Evolutionary conservation across 306 rosid genomes (phyloP).

Genomic region (Vigna nakashimae): DNA sequence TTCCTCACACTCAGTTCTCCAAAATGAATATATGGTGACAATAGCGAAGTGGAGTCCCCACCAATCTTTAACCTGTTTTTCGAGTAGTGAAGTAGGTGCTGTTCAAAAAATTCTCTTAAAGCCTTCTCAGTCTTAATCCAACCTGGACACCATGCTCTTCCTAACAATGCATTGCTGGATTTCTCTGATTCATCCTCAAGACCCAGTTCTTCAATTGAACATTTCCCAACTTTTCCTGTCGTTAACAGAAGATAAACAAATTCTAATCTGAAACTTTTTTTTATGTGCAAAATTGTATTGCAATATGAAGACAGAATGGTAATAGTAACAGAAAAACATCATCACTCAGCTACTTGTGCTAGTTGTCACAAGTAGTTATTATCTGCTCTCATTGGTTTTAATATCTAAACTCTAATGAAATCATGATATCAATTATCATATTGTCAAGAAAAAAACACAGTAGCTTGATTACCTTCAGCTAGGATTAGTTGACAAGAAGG

Average conservation of each 20-base stretch:
- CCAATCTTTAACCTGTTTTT: slow-evolving; percentile 13
- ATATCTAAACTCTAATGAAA: background rate
- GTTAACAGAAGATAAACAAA: background rate
- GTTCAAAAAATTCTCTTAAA: slow-evolving; percentile 18
- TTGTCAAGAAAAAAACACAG: background rate
- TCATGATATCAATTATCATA: background rate
- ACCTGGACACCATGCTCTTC: slow-evolving; percentile 33
- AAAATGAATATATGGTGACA: slow-evolving; percentile 31
- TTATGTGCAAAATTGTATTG: background rate
- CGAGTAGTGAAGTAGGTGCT: slow-evolving; percentile 23
- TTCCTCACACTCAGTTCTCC: slow-evolving; percentile 32
- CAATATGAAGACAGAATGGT: background rate
- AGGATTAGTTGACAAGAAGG: slow-evolving; percentile 10
- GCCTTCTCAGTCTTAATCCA: slow-evolving; percentile 8
- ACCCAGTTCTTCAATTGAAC: slow-evolving; percentile 14
- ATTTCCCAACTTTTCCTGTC: slow-evolving; percentile 11
- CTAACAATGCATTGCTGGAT: slow-evolving; percentile 30
- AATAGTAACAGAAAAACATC: background rate
- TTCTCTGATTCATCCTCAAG: slow-evolving; percentile 32
- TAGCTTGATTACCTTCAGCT: slow-evolving; percentile 13
- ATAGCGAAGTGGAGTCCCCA: slow-evolving; percentile 27
- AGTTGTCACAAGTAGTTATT: background rate
- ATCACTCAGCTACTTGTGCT: background rate
- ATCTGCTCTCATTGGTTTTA: background rate
- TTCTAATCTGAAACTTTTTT: background rate